These are phyloP conservation scores for Aspergillus saccharolyticus DNA, from an alignment of 495 filamentous ascomycete species.

Conservation along the genomic window DNA sequence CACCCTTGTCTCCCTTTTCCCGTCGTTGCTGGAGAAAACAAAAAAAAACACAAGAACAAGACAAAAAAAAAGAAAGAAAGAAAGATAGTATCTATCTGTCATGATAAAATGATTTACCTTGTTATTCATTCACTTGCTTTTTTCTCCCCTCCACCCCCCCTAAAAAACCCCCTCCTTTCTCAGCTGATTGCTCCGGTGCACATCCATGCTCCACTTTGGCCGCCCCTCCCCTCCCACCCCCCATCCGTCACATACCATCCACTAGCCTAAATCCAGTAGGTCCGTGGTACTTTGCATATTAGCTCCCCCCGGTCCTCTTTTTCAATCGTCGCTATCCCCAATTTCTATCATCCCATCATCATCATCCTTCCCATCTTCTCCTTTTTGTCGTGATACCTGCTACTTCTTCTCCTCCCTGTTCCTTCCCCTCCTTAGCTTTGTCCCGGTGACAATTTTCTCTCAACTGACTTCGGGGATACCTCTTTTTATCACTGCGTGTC, in stretches of 20 bases:
- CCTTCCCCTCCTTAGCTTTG: constrained; percentile 15
- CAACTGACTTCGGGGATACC: constrained; percentile 3
- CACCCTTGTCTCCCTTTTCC: not conserved
- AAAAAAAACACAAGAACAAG: not conserved
- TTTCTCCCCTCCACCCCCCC: not conserved
- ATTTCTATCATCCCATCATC: too few relatives aligned
- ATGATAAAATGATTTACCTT: constrained; percentile 14
- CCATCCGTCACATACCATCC: constrained; percentile 16
- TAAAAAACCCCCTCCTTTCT: constrained; percentile 23
- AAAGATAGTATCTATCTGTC: not conserved
- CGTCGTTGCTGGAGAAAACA: not conserved
- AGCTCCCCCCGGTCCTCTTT: constrained; percentile 19
- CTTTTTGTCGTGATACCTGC: constrained; percentile 14
- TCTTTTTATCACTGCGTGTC: constrained; percentile 1
- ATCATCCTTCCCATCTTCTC: constrained; percentile 6
- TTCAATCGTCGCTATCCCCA: constrained; percentile 11
- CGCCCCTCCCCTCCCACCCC: constrained; percentile 5
- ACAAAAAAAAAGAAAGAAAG: too few relatives aligned
- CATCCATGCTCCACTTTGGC: constrained; percentile 21
- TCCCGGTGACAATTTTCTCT: constrained; percentile 32
- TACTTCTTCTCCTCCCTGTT: constrained; percentile 15
- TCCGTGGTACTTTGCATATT: constrained; percentile 23
- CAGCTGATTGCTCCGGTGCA: constrained; percentile 34
- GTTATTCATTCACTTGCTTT: constrained; percentile 16
- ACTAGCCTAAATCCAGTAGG: constrained; percentile 16